Percentiles rank a stretch among this genome's conserved stretches.
These are phyloP conservation scores for Penicillium brasilianum DNA, from an alignment of 2,329 filamentous ascomycete species.

Conservation along the genomic window DNA sequence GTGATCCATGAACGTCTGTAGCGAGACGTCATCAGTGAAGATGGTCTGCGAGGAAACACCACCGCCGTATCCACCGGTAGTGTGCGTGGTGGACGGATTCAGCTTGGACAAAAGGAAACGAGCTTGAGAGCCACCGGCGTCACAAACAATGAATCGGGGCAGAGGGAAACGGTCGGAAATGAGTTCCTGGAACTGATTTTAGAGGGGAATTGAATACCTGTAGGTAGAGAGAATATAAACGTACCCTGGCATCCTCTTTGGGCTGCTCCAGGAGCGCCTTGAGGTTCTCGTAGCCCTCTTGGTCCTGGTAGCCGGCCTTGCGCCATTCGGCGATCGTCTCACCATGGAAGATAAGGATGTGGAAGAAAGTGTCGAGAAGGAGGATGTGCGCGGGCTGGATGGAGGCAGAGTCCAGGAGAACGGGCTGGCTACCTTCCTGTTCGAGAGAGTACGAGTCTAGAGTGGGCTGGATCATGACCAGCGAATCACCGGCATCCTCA, in stretches of 20 bases:
- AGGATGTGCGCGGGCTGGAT: slow-evolving; percentile 94
- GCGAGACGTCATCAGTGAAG: slow-evolving; percentile 96
- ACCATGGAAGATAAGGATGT: slow-evolving; percentile 98
- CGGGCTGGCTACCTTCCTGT: slow-evolving; percentile 87
- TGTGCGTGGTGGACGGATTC: slow-evolving; percentile 96
- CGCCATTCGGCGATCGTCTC: slow-evolving; percentile 98
- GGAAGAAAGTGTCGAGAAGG: slow-evolving; percentile 97
- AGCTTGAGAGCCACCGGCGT: slow-evolving; percentile 96
- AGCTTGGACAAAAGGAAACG: slow-evolving; percentile 96
- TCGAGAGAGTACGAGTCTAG: slow-evolving; percentile 97
- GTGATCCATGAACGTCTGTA: slow-evolving; percentile 99
- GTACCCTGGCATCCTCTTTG: slow-evolving; percentile 92
- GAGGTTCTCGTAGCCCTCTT: slow-evolving; percentile 98
- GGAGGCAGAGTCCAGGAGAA: slow-evolving; percentile 93
- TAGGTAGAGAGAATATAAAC: slow-evolving; percentile 39
- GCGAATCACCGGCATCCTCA: slow-evolving; percentile 93
- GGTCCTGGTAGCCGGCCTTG: slow-evolving; percentile 96
- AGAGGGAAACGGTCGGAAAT: slow-evolving; percentile 98
- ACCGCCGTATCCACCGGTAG: slow-evolving; percentile 87
- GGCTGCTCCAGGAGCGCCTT: slow-evolving; percentile 83
- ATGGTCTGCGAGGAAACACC: slow-evolving; percentile 94
- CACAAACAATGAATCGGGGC: slow-evolving; percentile 96
- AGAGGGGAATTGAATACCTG: slow-evolving; percentile 11
- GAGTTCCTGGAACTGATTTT: slow-evolving; percentile 68
- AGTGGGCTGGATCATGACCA: slow-evolving; percentile 99